Evolutionary conservation across 1,284 basidiomycete genomes (phyloP).

Genomic region (Rhodotorula sp.): DNA sequence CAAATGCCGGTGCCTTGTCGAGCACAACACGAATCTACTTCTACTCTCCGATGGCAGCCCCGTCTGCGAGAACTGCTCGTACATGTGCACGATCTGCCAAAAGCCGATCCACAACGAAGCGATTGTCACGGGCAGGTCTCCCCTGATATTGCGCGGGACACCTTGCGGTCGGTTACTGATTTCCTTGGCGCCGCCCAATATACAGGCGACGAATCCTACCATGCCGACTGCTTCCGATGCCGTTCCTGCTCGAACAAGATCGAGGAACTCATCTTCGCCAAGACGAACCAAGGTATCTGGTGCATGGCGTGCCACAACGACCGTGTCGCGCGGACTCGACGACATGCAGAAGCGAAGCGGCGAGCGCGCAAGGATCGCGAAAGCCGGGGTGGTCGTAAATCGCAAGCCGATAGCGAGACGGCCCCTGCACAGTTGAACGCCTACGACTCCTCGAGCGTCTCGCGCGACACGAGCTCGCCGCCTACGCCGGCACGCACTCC

Average conservation of each 20-base stretch:
- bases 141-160: not conserved
- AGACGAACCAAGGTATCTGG: constrained; percentile 97
- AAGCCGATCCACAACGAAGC: constrained; percentile 92
- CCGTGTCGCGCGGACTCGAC: constrained; percentile 83
- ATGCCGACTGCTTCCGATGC: constrained; percentile 98
- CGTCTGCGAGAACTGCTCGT: constrained; percentile 94
- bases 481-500: too few species aligned
- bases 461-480: too few species aligned
- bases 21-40: constrained; percentile 88
- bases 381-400: not conserved
- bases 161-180: not conserved
- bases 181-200: constrained; percentile 2
- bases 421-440: too few species aligned
- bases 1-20: constrained; percentile 57
- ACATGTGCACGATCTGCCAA: constrained; percentile 87
- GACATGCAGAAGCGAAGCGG: constrained; percentile 72
- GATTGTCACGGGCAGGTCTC: constrained; percentile 71
- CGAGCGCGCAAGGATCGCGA: constrained; percentile 33
- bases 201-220: constrained; percentile 89
- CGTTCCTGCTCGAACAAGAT: constrained; percentile 90
- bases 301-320: constrained; percentile 89
- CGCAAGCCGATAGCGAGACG: too few species aligned
- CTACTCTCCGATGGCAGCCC: constrained; percentile 94
- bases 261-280: constrained; percentile 97
- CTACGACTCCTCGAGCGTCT: too few species aligned